These are phyloP conservation scores for Penstemon eatonii DNA, from an alignment of 257 asterid species.

Conservation along the genomic window DNA sequence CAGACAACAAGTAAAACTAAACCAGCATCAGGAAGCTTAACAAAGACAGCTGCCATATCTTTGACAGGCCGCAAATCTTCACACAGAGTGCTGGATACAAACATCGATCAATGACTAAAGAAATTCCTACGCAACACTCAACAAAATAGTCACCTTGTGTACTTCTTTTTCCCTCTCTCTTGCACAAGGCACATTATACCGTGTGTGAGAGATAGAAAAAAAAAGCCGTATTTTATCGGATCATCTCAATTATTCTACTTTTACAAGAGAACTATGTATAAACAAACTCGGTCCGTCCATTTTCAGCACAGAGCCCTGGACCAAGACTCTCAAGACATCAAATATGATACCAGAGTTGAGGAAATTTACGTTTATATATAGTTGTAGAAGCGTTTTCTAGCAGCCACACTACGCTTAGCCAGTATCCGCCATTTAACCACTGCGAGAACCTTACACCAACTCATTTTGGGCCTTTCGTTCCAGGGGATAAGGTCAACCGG, in stretches of 20 bases:
- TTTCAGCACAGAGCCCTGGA: conserved; percentile 7
- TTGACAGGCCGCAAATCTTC: conserved; percentile 28
- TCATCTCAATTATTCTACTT: conserved; percentile 10
- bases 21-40: conserved; percentile 41
- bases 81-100: conserved; percentile 33
- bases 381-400: conserved; percentile 38
- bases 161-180: conserved; percentile 7
- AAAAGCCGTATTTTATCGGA: conserved; percentile 8
- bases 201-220: conserved; percentile 21
- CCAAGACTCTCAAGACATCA: conserved; percentile 5
- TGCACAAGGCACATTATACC: neutral
- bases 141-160: neutral
- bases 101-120: neutral
- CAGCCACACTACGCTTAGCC: conserved; percentile 54
- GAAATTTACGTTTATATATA: conserved; percentile 19
- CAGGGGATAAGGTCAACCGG: conserved; percentile 35
- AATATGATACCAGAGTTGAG: neutral
- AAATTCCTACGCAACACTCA: conserved; percentile 20
- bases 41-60: conserved; percentile 22
- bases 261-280: conserved; percentile 23
- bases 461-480: conserved; percentile 46
- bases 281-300: conserved; percentile 14
- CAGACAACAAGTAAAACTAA: conserved; percentile 12
- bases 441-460: conserved; percentile 82
- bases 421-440: conserved; percentile 74